Base-by-base conservation (phyloP, 495 filamentous ascomycete species). In the Thermochaetoides thermophila region DNA sequence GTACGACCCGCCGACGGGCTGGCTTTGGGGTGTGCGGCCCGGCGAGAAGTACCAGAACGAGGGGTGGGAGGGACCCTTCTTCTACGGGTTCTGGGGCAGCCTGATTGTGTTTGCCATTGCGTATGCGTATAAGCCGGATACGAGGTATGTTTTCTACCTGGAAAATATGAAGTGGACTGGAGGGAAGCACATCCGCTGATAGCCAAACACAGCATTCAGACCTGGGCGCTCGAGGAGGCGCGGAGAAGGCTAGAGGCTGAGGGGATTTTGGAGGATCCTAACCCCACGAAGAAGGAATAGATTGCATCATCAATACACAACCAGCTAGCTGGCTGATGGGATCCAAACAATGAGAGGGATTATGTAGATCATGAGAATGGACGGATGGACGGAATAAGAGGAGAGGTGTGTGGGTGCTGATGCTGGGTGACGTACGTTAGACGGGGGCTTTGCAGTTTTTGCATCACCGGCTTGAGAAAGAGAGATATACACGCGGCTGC, bases 121-220 rank as follows among this genome's bases (percentile, higher is more conserved):
- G 44, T 93, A 95, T 68, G 81, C 82, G 32, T 96, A 84, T 52
- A 97, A 97, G 74, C 89, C 89, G 16, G 89, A 97, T 68, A 96
- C 86, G 31, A 91, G 82, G 89, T 97, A 68, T 60, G 87, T 82
- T 26, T 26, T 35, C 40, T 45, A 27, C 30, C 26, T n/a, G n/a
- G n/a, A n/a, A n/a, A n/a, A n/a, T n/a, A n/a, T n/a, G 25, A 34
- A 5, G 8, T n/a, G 34, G 20, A 34, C 44, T 54, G 39, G 48
- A 35, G 14, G 12, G 29, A n/a, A n/a, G n/a, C n/a, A n/a, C n/a
- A n/a, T n/a, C n/a, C n/a, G n/a, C n/a, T n/a, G n/a, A n/a, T n/a
- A 24, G 6, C n/a, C 39, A 18, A 18, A 14, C 24, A 38, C 40
- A 97, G 91, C 48, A 96, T 99, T 75, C 86, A 96, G 68, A 95